These are phyloP conservation scores for Erodium moschatum DNA, from an alignment of 441 rosid genomes.

Conservation along the genomic window DNA sequence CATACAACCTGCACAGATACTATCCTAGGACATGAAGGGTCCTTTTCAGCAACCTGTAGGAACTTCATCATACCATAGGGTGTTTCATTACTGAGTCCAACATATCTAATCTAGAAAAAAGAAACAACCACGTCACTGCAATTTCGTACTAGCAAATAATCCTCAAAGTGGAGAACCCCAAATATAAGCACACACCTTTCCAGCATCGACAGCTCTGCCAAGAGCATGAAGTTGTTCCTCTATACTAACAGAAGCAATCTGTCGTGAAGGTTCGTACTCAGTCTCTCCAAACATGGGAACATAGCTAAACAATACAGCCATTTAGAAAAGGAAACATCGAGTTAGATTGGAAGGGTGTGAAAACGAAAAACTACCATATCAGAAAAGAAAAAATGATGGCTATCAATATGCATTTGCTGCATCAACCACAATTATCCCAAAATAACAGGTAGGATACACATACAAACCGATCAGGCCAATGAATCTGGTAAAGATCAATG, in stretches of 20 bases:
- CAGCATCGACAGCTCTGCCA: slow-evolving; percentile 42
- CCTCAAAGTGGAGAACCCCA: slow-evolving; percentile 9
- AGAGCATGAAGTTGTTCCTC: slow-evolving; percentile 61
- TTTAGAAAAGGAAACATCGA: not conserved
- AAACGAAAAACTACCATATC: not conserved
- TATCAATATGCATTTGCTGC: not conserved
- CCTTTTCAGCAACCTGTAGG: slow-evolving; percentile 38
- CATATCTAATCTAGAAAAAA: slow-evolving; percentile 41
- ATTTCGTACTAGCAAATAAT: slow-evolving; percentile 1
- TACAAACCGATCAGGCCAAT: slow-evolving; percentile 77
- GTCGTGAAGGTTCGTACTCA: slow-evolving; percentile 41
- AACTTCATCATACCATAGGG: slow-evolving; percentile 58
- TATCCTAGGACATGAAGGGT: slow-evolving; percentile 32
- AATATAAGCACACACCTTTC: slow-evolving; percentile 28
- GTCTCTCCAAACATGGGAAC: slow-evolving; percentile 64
- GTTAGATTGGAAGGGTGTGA: no score
- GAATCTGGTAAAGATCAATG: slow-evolving; percentile 59
- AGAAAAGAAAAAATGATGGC: not conserved
- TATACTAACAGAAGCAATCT: slow-evolving; percentile 33
- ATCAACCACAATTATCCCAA: not conserved
- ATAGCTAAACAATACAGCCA: slow-evolving; percentile 30
- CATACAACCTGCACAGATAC: slow-evolving; percentile 43
- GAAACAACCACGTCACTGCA: slow-evolving; percentile 5
- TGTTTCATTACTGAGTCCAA: slow-evolving; percentile 59
- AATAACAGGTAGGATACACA: slow-evolving; percentile 15